Evolutionary conservation across 2,329 filamentous ascomycete species (phyloP).

Genomic region (Fusarium lateritium): DNA sequence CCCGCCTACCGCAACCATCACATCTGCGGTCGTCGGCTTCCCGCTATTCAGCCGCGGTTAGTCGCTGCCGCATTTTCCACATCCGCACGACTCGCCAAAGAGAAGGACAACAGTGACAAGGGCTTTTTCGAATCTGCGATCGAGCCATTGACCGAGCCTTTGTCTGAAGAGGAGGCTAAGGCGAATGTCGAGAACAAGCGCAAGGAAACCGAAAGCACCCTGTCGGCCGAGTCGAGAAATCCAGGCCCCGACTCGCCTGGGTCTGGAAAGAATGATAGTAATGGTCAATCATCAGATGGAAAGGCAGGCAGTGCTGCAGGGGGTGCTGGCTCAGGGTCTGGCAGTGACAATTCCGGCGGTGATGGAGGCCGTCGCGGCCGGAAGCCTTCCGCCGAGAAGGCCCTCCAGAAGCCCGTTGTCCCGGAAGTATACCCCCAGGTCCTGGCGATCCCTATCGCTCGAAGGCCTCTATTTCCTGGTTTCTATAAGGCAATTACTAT

Average conservation of each 20-base stretch:
- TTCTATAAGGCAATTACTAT: slow-evolving; percentile 99
- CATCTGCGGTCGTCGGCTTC: slow-evolving; percentile 53
- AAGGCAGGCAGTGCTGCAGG: slow-evolving; percentile 72
- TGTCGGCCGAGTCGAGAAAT: slow-evolving; percentile 63
- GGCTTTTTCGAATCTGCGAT: slow-evolving; percentile 67
- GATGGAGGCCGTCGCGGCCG: slow-evolving; percentile 80
- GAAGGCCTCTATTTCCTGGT: slow-evolving; percentile 93
- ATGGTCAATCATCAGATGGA: slow-evolving; percentile 62
- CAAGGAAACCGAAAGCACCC: slow-evolving; percentile 60
- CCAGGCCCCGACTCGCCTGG: slow-evolving; percentile 59
- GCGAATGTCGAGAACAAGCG: slow-evolving; percentile 65
- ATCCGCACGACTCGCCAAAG: slow-evolving; percentile 53
- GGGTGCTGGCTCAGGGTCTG: slow-evolving; percentile 63
- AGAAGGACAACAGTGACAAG: slow-evolving; percentile 58
- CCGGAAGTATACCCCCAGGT: slow-evolving; percentile 98
- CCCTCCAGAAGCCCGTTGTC: slow-evolving; percentile 88
- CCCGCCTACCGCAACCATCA: slow-evolving; percentile 50
- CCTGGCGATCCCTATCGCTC: slow-evolving; percentile 95
- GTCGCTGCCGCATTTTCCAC: slow-evolving; percentile 57
- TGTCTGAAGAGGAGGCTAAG: slow-evolving; percentile 68
- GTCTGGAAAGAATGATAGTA: slow-evolving; percentile 62
- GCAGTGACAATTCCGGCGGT: slow-evolving; percentile 69
- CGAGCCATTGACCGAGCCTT: slow-evolving; percentile 59
- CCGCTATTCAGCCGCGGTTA: slow-evolving; percentile 48
- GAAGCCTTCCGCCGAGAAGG: slow-evolving; percentile 79